Conservation (phyloP, 2,329 filamentous ascomycete genomes). For the Rhytidhysteron rufulum region DNA sequence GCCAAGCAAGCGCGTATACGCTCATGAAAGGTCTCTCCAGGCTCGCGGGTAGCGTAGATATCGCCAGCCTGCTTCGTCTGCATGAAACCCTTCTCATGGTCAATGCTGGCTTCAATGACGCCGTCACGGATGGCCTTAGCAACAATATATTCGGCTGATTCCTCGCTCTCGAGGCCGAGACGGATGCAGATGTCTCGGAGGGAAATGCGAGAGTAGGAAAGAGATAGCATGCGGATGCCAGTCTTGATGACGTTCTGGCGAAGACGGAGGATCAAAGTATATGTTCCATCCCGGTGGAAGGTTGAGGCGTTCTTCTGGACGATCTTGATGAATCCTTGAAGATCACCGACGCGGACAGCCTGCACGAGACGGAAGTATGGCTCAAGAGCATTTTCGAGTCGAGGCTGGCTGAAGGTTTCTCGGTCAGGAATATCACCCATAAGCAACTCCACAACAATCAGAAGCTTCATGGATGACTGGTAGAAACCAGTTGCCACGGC, state of each 20-base stretch:
- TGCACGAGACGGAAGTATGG: constrained; percentile 94
- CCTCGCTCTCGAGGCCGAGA: constrained; percentile 87
- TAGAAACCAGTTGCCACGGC: constrained; percentile 89
- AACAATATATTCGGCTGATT: constrained; percentile 98
- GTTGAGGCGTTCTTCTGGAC: constrained; percentile 76
- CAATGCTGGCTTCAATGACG: constrained; percentile 90
- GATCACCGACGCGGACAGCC: constrained; percentile 91
- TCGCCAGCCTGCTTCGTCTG: constrained; percentile 97
- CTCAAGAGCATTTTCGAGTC: constrained; percentile 80
- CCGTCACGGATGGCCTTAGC: constrained; percentile 97
- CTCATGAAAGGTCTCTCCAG: constrained; percentile 95
- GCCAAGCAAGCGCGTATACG: constrained; percentile 88
- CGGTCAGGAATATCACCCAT: constrained; percentile 99
- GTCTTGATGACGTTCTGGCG: constrained; percentile 99
- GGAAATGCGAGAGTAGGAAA: constrained; percentile 96
- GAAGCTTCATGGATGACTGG: constrained; percentile 92
- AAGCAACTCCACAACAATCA: constrained; percentile 90
- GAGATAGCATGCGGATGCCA: constrained; percentile 96
- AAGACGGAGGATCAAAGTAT: constrained; percentile 89
- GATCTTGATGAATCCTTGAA: constrained; percentile 86
- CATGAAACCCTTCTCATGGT: constrained; percentile 95
- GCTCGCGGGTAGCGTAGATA: constrained; percentile 92
- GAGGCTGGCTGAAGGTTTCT: constrained; percentile 84
- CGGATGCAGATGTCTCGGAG: constrained; percentile 96
- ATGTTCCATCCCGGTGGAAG: constrained; percentile 91